Percentiles rank a stretch among this genome's conserved stretches.
These are phyloP conservation scores for Hypholoma fasciculare DNA, from an alignment of 768 basidiomycete genomes.

Conservation along the genomic window DNA sequence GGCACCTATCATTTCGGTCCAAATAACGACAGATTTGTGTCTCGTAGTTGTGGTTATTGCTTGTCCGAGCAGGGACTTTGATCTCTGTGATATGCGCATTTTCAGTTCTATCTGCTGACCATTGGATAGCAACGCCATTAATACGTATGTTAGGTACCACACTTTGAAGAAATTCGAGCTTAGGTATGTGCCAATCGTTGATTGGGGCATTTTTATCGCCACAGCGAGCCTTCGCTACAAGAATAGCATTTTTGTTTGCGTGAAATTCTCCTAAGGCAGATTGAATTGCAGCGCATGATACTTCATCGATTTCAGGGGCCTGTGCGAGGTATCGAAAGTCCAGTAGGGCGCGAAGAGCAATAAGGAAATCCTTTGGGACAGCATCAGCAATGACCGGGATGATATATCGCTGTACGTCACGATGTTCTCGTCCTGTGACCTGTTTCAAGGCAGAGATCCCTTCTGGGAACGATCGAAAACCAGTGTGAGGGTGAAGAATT, in stretches of 20 bases:
- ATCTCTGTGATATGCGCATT: neutral
- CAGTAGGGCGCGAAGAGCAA: neutral
- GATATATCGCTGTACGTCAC: neutral
- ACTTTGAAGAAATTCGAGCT: slow-evolving; percentile 34
- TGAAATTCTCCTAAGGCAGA: neutral
- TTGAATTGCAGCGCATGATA: neutral
- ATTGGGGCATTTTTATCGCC: slow-evolving; percentile 24
- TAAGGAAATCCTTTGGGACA: neutral
- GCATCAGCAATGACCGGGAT: neutral
- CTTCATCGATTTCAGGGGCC: neutral
- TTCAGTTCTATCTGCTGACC: slow-evolving; percentile 2
- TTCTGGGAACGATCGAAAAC: neutral
- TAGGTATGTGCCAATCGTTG: slow-evolving; percentile 36
- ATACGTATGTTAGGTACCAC: slow-evolving; percentile 20
- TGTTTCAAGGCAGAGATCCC: neutral
- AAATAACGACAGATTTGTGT: neutral
- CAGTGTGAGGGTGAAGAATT: slow-evolving; percentile 22
- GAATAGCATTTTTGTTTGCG: neutral
- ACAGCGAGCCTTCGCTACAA: slow-evolving; percentile 12
- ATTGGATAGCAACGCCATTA: slow-evolving; percentile 28
- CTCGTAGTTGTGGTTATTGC: neutral
- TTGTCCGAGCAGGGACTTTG: neutral
- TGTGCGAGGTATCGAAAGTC: neutral
- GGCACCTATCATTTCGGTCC: neutral
- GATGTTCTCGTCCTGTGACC: neutral